Conservation (phyloP, 495 filamentous ascomycete species). For the Penicillium lividum region DNA sequence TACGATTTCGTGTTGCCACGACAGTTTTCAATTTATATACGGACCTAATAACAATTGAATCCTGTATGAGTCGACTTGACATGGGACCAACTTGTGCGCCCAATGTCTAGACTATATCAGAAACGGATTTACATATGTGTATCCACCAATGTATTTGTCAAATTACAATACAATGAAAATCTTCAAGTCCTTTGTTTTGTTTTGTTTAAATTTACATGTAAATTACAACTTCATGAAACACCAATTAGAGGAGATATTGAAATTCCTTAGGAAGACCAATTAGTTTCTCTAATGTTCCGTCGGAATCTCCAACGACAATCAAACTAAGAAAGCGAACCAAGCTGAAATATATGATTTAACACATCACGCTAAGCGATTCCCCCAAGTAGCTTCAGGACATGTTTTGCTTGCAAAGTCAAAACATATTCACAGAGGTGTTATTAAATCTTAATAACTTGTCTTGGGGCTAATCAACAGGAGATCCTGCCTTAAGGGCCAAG, state of each 20-base stretch:
- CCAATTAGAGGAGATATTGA: too few species aligned
- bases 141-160: too few species aligned
- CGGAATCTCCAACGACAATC: neutral
- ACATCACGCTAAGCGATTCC: neutral
- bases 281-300: too few species aligned
- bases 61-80: neutral
- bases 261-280: too few species aligned
- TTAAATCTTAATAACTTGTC: conserved; percentile 5
- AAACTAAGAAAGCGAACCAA: neutral
- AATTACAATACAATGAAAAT: too few species aligned
- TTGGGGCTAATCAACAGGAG: neutral
- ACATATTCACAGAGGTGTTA: conserved; percentile 13
- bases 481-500: neutral
- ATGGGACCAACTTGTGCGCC: too few species aligned
- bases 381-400: neutral
- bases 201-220: too few species aligned
- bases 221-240: too few species aligned
- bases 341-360: neutral
- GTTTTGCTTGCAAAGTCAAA: neutral
- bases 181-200: too few species aligned
- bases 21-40: neutral
- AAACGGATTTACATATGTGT: neutral
- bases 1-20: neutral
- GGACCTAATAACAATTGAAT: neutral
- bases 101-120: neutral